These are phyloP conservation scores for Xylaria sp. DNA, from an alignment of 2,329 filamentous ascomycete species.

Conservation along the genomic window DNA sequence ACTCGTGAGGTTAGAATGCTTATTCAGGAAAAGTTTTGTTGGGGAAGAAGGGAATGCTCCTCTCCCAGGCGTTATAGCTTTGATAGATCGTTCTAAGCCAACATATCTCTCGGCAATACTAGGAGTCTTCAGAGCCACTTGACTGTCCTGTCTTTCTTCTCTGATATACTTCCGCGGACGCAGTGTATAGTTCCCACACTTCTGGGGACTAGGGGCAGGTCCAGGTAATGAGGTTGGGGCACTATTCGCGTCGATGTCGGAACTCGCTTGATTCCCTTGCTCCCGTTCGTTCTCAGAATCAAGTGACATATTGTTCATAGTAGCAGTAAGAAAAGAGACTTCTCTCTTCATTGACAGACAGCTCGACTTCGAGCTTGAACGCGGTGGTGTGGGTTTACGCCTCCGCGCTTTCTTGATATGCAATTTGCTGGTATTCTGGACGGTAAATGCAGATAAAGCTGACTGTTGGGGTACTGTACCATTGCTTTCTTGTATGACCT, in stretches of 20 bases:
- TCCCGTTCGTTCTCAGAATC: slow-evolving; percentile 39
- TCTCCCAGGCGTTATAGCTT: slow-evolving; percentile 37
- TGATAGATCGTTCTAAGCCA: slow-evolving; percentile 38
- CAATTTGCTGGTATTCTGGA: slow-evolving; percentile 20
- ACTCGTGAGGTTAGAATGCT: slow-evolving; percentile 71
- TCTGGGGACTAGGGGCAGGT: slow-evolving; percentile 39
- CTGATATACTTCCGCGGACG: slow-evolving; percentile 16
- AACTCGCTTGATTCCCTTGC: slow-evolving; percentile 55
- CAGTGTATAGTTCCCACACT: slow-evolving; percentile 6
- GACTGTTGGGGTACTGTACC: slow-evolving; percentile 45
- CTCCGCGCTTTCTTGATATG: slow-evolving; percentile 35
- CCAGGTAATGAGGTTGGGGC: slow-evolving; percentile 29
- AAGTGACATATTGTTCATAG: slow-evolving; percentile 44
- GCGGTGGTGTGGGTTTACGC: slow-evolving; percentile 35
- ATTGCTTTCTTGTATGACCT: slow-evolving; percentile 41
- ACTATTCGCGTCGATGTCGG: slow-evolving; percentile 38
- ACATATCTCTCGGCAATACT: slow-evolving; percentile 39
- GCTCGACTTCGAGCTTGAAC: slow-evolving; percentile 24
- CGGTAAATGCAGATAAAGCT: slow-evolving; percentile 21
- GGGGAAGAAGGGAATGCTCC: slow-evolving; percentile 51
- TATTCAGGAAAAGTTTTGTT: slow-evolving; percentile 66
- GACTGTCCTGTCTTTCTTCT: slow-evolving; percentile 21
- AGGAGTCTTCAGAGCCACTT: slow-evolving; percentile 45
- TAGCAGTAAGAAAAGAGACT: slow-evolving; percentile 51
- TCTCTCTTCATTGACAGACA: slow-evolving; percentile 39